A percentile compares a stretch with the other conserved stretches of the same genome.
These are phyloP conservation scores for Phanerochaete carnosa DNA, from an alignment of 768 basidiomycete species.

Conservation along the genomic window DNA sequence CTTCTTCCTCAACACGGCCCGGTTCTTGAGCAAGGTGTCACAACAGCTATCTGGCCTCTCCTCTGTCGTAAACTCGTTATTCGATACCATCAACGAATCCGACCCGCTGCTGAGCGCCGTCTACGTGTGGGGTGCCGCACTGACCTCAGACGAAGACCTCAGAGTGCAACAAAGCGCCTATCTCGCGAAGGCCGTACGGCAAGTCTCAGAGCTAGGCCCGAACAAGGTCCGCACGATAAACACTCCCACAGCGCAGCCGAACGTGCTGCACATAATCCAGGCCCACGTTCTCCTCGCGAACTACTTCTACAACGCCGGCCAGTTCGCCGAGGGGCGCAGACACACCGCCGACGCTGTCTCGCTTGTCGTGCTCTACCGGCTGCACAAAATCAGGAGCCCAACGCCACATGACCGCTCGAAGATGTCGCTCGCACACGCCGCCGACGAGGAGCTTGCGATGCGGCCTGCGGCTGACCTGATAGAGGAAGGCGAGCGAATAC, in stretches of 20 bases:
- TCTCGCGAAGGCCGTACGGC: not conserved
- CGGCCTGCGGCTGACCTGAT: constrained; percentile 34
- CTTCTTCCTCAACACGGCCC: constrained; percentile 54
- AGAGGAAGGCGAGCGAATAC: constrained; percentile 65
- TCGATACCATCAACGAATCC: not conserved
- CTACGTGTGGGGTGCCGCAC: constrained; percentile 28
- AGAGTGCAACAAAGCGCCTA: not conserved
- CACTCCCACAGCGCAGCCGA: constrained; percentile 20
- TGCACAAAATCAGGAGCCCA: constrained; percentile 24
- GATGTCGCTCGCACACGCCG: constrained; percentile 9
- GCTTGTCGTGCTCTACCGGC: constrained; percentile 19
- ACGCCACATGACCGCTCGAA: not conserved
- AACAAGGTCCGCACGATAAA: not conserved
- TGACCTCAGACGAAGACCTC: constrained; percentile 16
- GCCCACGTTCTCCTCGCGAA: constrained; percentile 56
- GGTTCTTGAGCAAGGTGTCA: constrained; percentile 33
- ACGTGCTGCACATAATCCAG: constrained; percentile 22
- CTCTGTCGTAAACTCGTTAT: not conserved
- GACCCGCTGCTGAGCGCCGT: constrained; percentile 42
- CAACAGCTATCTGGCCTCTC: constrained; percentile 7
- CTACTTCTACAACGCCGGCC: constrained; percentile 60
- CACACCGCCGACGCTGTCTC: constrained; percentile 41
- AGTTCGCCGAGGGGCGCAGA: constrained; percentile 57
- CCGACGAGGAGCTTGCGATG: constrained; percentile 14
- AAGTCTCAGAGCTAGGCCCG: not conserved